Evolutionary conservation across 2,329 filamentous ascomycete species (phyloP), one percentile per base, ranked within the genome.

Genomic region (Metarhizium brunneum): DNA sequence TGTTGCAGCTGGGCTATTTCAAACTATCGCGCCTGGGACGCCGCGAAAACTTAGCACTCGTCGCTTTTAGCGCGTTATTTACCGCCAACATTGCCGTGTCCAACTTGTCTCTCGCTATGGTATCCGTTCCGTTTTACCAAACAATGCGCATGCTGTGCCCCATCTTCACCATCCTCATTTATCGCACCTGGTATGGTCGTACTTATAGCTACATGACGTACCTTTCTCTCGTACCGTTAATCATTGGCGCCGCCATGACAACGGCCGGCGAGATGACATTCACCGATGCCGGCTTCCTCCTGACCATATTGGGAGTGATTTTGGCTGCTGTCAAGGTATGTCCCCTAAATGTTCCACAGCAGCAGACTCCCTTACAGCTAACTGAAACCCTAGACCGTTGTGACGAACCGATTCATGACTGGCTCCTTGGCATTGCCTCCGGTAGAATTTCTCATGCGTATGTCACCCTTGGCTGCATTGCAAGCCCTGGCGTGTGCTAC

Each of bases 71-170:
- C 40, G 72, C 78, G 45, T 74, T 85, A 7, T 85, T 83, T 68
- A 84, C 82, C 16, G 73, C 81, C 65, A 85, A 85, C 67, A 84
- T 85, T 61, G 82, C 82, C 56, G 77, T 83, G 49, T 83, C 80
- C n/a, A 84, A 84, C 67, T 73, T 83, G 29, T 84, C 81, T n/a
- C 73, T 84, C 42, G 73, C 71, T 58, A 76, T 82, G 75, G 81
- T 83, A 42, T 84, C 82, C 0, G 79, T 85, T n/a, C 79, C 83
- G 2, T 85, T 85, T 68, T 83, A 85, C 67, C 82, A 85, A 66
- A 81, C 83, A 56, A 78, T 85, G 67, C 77, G 82, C 59, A 83
- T 82, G 58, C 80, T 81, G 20, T 80, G 76, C 57, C 82, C 83
- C 32, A 75, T 84, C 62, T 82, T 84, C 65, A 83, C 82, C 53